Base-by-base conservation (phyloP, 2,329 filamentous ascomycete species). In the Leptoxyphium fumago region DNA sequence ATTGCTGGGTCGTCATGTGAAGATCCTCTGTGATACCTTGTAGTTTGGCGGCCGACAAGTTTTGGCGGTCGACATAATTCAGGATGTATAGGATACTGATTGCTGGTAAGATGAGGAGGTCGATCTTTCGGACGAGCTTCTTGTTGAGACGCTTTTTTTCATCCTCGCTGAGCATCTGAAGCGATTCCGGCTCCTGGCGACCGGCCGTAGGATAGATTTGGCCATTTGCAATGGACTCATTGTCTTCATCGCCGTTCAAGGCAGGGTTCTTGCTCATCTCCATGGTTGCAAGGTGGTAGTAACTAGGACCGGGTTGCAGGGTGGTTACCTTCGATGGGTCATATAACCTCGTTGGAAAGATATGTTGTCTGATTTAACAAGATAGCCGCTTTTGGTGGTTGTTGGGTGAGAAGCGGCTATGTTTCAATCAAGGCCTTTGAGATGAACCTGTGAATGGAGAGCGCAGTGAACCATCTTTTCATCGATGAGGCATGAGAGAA, bases 11-110 rank as follows among this genome's bases (percentile, higher is more conserved):
- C 15, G 17, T 18, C 76, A 53, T 76, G 77, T 38, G 14, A 15
- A 71, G 65, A 44, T 61, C 60, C 14, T 42, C 11, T n/a, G 18
- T 28, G 29, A 17, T 10, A n/a, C 21, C 29, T 14, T 32, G 6
- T 26, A 42, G n/a, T 11, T 15, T 36, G 14, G 8, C 29, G 13
- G 26, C 13, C 10, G 11, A 21, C 2, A 52, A 10, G 38, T 50
- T 44, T 43, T 59, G 60, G 54, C 54, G 32, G 51, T 78, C 74
- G 10, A 81, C 61, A 59, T 83, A 85, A 62, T 85, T 84, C 64
- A 81, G 69, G 58, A 84, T 82, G 56, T 84, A 84, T 64, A 85
- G 82, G 50, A 84, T 58, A 39, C 84, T 74, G 46, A 85, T 66
- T 64, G 78, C 77, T 0, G 80, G 79, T 46, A 84, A 65, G 60